Evolutionary conservation across 306 rosid species (phyloP).

Genomic region (Parietaria judaica): DNA sequence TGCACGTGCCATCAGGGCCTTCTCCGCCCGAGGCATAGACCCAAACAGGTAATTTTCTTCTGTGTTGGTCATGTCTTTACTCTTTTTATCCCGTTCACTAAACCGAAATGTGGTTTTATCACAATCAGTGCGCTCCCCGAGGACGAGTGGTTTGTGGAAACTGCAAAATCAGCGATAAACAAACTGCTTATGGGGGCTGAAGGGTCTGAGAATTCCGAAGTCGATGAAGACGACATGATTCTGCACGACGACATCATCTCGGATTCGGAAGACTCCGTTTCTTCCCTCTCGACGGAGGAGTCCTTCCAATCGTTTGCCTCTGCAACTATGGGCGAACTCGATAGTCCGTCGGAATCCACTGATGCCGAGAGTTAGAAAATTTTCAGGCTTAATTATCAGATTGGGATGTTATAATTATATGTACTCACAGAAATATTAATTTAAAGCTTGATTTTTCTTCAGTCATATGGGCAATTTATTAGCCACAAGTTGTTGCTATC

Average conservation of each 20-base stretch:
- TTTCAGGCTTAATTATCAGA: background rate
- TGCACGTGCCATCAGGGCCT: conserved; percentile 84
- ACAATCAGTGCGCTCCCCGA: conserved; percentile 65
- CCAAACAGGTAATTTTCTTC: conserved; percentile 56
- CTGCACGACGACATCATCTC: conserved; percentile 35
- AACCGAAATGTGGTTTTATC: conserved; percentile 22
- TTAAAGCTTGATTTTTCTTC: too few species aligned
- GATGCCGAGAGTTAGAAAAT: conserved; percentile 24
- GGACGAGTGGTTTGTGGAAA: conserved; percentile 95
- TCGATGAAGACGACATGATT: conserved; percentile 67
- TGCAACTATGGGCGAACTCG: conserved; percentile 92
- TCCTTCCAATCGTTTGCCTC: conserved; percentile 86
- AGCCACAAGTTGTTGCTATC: too few species aligned
- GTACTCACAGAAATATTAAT: too few species aligned
- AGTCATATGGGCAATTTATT: too few species aligned
- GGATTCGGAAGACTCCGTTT: conserved; percentile 60
- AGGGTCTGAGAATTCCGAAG: conserved; percentile 68
- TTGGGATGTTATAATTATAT: too few species aligned
- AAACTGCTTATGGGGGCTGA: conserved; percentile 62
- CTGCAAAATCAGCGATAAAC: conserved; percentile 79
- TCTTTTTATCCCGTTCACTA: background rate
- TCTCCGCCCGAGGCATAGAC: conserved; percentile 75
- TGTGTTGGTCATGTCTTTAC: background rate
- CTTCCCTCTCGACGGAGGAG: conserved; percentile 63
- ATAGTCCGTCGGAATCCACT: conserved; percentile 63